Evolutionary conservation across 2,329 filamentous ascomycete species (phyloP).

Genomic region (Aspergillus texensis): DNA sequence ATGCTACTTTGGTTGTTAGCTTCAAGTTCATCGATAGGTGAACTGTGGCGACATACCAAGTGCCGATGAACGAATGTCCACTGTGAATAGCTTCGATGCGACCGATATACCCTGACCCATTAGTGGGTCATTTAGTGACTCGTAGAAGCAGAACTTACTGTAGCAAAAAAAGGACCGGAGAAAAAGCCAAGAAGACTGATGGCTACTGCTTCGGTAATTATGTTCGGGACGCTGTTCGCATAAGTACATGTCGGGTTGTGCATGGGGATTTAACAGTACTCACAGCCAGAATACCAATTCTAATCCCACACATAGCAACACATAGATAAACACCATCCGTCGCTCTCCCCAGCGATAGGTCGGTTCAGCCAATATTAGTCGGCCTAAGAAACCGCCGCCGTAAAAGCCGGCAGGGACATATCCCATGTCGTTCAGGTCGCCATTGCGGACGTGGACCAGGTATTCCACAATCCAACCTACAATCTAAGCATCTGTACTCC

Average conservation of each 20-base stretch:
- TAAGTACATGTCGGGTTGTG: neutral
- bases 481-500: neutral
- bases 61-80: slow-evolving; percentile 51
- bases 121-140: neutral
- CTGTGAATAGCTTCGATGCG: slow-evolving; percentile 55
- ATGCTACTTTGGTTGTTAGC: slow-evolving; percentile 21
- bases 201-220: slow-evolving; percentile 55
- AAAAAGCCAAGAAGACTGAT: slow-evolving; percentile 61
- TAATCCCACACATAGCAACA: slow-evolving; percentile 54
- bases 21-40: neutral
- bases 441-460: slow-evolving; percentile 61
- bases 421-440: slow-evolving; percentile 59
- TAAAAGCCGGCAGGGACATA: slow-evolving; percentile 65
- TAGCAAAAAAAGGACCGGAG: slow-evolving; percentile 61
- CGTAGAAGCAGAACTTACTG: slow-evolving; percentile 36
- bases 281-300: slow-evolving; percentile 64
- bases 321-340: slow-evolving; percentile 60
- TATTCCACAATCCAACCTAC: slow-evolving; percentile 67
- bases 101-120: slow-evolving; percentile 49
- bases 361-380: slow-evolving; percentile 61
- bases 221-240: slow-evolving; percentile 41
- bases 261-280: neutral
- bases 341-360: slow-evolving; percentile 62
- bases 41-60: slow-evolving; percentile 36
- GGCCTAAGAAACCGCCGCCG: slow-evolving; percentile 60